Base-by-base conservation (phyloP, 495 filamentous ascomycete species). In the Articulospora tetracladia region DNA sequence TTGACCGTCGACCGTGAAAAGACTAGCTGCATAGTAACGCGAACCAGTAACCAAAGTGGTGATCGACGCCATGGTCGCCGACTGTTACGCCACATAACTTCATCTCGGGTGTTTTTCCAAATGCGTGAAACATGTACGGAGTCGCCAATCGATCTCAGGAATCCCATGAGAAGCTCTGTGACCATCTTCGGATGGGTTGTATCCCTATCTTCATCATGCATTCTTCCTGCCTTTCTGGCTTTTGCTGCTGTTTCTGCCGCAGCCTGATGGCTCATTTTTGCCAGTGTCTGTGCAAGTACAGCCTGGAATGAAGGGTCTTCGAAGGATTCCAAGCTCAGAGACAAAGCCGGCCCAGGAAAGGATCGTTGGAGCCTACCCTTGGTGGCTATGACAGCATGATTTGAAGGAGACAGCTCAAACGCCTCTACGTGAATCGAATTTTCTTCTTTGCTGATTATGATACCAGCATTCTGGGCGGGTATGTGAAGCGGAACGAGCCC, bases 71-170 rank as follows among this genome's bases (percentile, higher is more conserved):
- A 89, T 0, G 84, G 83, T 0, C 63, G 39, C 0, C 26, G 22
- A 13, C 66, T 61, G 23, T 78, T 41, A 1, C 66, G 1, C 77
- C 77, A 87, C 22, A 80, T 44, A 0, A 87, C 79, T 24, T 88
- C 83, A 53, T 90, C 84, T 8, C 83, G 75, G 19, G 80, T 87
- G 47, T 79, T 74, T 63, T 89, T 90, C 20, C 60, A 53, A 6
- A 88, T 73, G 0, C 73, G 69, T 2, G 52, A 4, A 0, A 70
- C 68, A 0, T 70, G 53, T 0, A 69, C 53, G 7, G 60, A 58
- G 0, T 32, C 17, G 1, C 81, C 83, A 2, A 77, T 46, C 6
- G 75, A 76, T 4, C 64, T 59, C 6, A 90, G 58, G 27, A 82
- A 65, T 0, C 72, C 72, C 3, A 72, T 73, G 11, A 90, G 66